Conservation (phyloP, 169 alveolate species). For the Amoebophrya sp. region DNA sequence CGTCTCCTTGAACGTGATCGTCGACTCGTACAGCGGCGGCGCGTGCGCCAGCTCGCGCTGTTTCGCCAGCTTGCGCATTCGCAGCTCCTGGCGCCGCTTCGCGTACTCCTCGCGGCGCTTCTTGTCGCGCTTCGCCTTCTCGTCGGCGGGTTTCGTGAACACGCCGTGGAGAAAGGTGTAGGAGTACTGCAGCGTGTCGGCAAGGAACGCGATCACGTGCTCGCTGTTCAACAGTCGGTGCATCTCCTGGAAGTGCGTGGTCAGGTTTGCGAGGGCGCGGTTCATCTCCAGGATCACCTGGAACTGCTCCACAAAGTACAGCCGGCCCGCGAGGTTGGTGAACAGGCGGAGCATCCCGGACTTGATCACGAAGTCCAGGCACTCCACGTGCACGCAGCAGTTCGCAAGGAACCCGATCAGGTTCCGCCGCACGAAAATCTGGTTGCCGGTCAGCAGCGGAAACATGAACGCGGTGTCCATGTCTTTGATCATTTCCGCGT, state of each 20-base stretch:
- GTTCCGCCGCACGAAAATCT: background rate
- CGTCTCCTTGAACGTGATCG: constrained; percentile 21
- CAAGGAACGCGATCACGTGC: constrained; percentile 8
- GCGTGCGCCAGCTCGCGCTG: constrained; percentile 8
- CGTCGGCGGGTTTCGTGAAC: constrained; percentile 12
- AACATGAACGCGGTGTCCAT: constrained; percentile 22
- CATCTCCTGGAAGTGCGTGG: constrained; percentile 25
- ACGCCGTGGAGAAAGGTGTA: background rate
- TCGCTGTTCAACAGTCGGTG: background rate
- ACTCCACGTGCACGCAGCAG: constrained; percentile 1
- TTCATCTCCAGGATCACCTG: constrained; percentile 13
- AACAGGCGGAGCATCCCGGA: background rate
- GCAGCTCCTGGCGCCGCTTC: background rate
- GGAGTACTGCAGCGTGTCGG: constrained; percentile 21
- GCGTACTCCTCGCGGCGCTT: constrained; percentile 11
- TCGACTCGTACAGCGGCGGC: background rate
- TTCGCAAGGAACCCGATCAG: constrained; percentile 21
- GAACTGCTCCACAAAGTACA: constrained; percentile 3
- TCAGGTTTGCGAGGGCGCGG: background rate
- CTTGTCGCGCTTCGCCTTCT: constrained; percentile 19
- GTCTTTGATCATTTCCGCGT: background rate
- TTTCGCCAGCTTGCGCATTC: constrained; percentile 12
- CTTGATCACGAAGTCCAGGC: constrained; percentile 18
- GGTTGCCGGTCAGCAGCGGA: background rate
- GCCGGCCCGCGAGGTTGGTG: constrained; percentile 1